A percentile compares a stretch with the other conserved stretches of the same genome.
Evolutionary conservation across 805 yeast species (phyloP).

Genomic region (Candida oleophila): DNA sequence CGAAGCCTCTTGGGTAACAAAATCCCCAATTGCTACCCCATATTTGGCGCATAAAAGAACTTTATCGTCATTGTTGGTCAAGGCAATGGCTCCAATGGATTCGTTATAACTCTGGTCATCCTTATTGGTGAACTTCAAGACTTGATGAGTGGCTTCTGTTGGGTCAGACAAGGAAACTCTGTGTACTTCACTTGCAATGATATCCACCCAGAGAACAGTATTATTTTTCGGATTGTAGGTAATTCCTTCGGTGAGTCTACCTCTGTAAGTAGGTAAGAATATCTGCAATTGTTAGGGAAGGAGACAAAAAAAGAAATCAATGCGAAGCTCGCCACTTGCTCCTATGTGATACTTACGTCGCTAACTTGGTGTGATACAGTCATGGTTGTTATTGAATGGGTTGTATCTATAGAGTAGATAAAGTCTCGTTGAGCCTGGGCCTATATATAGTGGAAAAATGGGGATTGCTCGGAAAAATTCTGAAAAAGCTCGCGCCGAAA

Average conservation of each 20-base stretch:
- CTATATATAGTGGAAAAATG: neutral
- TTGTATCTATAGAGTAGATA: neutral
- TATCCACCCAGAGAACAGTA: constrained; percentile 49
- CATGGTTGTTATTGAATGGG: neutral
- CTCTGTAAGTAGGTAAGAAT: constrained; percentile 31
- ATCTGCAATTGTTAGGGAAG: constrained; percentile 9
- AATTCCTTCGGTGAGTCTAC: constrained; percentile 63
- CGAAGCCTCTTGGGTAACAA: constrained; percentile 31
- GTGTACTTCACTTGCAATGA: constrained; percentile 38
- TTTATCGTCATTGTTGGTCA: constrained; percentile 53
- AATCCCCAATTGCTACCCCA: constrained; percentile 61
- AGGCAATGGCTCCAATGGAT: constrained; percentile 70
- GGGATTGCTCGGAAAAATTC: neutral
- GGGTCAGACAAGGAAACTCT: constrained; percentile 23
- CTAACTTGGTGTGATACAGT: neutral
- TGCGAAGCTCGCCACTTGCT: too few relatives aligned
- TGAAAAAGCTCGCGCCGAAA: neutral
- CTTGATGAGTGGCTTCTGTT: constrained; percentile 29
- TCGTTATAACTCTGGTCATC: constrained; percentile 17
- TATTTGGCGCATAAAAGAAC: constrained; percentile 60
- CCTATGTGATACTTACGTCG: neutral
- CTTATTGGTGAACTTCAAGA: constrained; percentile 34
- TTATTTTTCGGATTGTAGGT: constrained; percentile 58
- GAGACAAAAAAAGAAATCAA: neutral
- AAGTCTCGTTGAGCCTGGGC: too few relatives aligned